Evolutionary conservation across 768 basidiomycete species (phyloP), one percentile per base, ranked within the genome.

Genomic region (Lanmaoa pseudosensibilis): DNA sequence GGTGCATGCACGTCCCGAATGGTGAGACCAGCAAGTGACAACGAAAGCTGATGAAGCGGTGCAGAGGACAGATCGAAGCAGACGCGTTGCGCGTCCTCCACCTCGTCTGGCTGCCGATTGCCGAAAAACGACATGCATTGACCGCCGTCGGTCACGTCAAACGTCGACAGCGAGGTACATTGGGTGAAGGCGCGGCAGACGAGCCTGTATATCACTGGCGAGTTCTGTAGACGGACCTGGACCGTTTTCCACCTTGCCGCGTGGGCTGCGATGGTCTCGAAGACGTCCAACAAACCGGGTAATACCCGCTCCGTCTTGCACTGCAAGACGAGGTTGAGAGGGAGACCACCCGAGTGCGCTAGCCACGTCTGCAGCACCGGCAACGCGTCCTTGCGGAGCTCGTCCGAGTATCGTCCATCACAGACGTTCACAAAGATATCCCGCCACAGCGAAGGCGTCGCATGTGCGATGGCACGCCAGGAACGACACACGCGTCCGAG

Each of bases 401-500:
- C 55, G 15, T 60, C 56, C 27, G 63, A 62, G 48, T 60, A 69
- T 7, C 63, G 59, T 2, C 57, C 56, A 1, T 68, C 60, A 21
- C 65, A 65, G 16, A 70, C 54, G 36, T 61, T 60, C 10, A 69
- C 16, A 25, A 51, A 47, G 23, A 68, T 33, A 46, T 65, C 57
- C 11, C 45, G 58, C 72, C 72, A 73, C 1, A 73, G 48, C 16
- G 51, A 50, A 21, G 72, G 72, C 1, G 72, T 73, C 13, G 63
- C 51, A 3, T 61, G 57, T 2, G 60, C 54, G 3, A 72, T 52
- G 10, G 51, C 55, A 9, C 71, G 64, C 70, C 72, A 73, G 0
- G 57, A 21, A 47, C 64, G 63, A 43, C 72, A 73, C 19, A 73
- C 65, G 0, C 68, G 68, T 4, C 66, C 68, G 6, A 73, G 66